Conservation (phyloP, 306 rosid species). For the Geum urbanum region DNA sequence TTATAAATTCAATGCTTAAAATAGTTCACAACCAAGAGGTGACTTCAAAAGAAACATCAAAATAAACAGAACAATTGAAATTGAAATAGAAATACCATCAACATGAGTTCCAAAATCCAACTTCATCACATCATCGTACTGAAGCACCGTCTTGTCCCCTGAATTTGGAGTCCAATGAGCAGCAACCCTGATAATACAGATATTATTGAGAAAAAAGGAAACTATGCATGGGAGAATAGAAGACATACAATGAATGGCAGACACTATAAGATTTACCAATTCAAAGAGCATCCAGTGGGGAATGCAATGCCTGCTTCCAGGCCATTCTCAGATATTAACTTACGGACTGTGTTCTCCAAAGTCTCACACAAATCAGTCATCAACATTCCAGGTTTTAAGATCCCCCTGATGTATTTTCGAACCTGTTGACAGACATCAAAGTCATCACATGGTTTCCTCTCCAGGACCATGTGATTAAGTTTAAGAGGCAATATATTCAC, state of each 20-base stretch:
- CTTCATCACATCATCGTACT: conserved; percentile 94
- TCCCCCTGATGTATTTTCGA: conserved; percentile 72
- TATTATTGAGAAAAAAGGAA: no score
- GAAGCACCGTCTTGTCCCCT: conserved; percentile 90
- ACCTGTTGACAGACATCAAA: conserved; percentile 51
- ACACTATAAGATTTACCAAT: conserved; percentile 48
- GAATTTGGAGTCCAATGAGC: conserved; percentile 99
- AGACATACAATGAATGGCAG: conserved; percentile 5
- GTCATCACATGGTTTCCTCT: conserved; percentile 5
- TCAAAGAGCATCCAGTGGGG: conserved; percentile 97
- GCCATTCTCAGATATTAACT: conserved; percentile 84
- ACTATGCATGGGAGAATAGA: no score
- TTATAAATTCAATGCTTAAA: conserved; percentile 5
- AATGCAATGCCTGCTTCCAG: conserved; percentile 98
- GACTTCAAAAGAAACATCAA: conserved; percentile 9
- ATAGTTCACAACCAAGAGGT: conserved; percentile 14
- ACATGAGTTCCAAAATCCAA: conserved; percentile 95
- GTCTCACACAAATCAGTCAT: conserved; percentile 95
- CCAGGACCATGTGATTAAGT: neutral
- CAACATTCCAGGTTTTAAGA: conserved; percentile 89
- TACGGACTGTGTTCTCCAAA: conserved; percentile 84
- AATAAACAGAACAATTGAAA: neutral
- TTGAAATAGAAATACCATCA: conserved; percentile 65
- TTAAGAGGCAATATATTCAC: conserved; percentile 7
- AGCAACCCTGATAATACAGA: conserved; percentile 66